Evolutionary conservation across 495 filamentous ascomycete genomes (phyloP).

Genomic region (Daldinia vernicosa): DNA sequence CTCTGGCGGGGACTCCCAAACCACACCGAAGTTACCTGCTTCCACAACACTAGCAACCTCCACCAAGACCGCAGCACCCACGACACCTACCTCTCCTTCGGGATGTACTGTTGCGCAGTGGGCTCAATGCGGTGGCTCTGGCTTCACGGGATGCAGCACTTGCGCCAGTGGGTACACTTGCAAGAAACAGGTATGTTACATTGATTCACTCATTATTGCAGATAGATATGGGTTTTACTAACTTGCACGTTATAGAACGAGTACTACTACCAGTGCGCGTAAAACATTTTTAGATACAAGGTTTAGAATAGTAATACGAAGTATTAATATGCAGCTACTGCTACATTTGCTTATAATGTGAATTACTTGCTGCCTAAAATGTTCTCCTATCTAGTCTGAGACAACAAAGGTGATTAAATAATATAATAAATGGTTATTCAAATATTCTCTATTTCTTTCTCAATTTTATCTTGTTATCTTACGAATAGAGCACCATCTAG

Average conservation of each 20-base stretch:
- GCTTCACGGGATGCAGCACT: slow-evolving; percentile 59
- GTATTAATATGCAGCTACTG: not conserved
- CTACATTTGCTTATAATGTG: not conserved
- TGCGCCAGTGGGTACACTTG: slow-evolving; percentile 56
- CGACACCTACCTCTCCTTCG: slow-evolving; percentile 44
- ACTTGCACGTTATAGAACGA: slow-evolving; percentile 24
- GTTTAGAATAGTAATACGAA: not conserved
- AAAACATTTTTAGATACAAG: not conserved
- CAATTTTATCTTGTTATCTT: not conserved
- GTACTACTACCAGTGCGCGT: slow-evolving; percentile 42
- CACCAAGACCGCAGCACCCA: slow-evolving; percentile 34
- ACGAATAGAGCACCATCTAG: not conserved
- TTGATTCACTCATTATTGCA: not conserved
- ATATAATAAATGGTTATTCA: not conserved
- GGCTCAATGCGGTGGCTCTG: slow-evolving; percentile 60
- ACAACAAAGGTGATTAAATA: not conserved
- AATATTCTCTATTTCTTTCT: not conserved
- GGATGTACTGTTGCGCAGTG: slow-evolving; percentile 40
- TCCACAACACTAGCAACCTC: slow-evolving; percentile 33
- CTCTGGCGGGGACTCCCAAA: slow-evolving; percentile 22
- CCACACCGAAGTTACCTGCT: slow-evolving; percentile 7
- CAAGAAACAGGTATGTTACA: slow-evolving; percentile 40
- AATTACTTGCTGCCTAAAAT: not conserved
- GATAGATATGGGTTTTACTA: not conserved
- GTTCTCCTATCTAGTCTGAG: no score